Evolutionary conservation across 2,329 filamentous ascomycete genomes (phyloP).

Genomic region (Ascochyta lentis): DNA sequence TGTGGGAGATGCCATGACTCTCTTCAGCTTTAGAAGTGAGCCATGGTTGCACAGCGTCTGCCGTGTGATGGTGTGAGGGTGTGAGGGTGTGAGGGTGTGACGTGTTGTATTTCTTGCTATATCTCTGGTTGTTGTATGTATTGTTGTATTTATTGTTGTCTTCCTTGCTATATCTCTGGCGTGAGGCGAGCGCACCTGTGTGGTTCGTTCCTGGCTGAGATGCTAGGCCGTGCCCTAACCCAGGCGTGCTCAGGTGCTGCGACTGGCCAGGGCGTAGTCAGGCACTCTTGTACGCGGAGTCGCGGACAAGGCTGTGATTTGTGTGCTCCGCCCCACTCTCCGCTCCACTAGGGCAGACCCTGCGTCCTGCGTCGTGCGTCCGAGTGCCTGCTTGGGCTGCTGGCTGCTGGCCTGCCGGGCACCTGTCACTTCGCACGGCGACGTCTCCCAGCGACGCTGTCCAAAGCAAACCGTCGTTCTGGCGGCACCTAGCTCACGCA

Average conservation of each 20-base stretch:
- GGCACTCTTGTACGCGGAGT: neutral
- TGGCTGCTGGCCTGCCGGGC: neutral
- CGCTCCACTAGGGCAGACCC: conserved; percentile 14
- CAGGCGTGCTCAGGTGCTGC: too few relatives aligned
- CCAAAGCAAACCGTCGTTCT: conserved; percentile 4
- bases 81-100: too few relatives aligned
- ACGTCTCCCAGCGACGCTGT: conserved; percentile 6
- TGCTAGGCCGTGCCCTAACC: too few relatives aligned
- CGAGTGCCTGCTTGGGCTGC: neutral
- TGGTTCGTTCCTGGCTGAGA: too few relatives aligned
- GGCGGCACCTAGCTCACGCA: conserved; percentile 2
- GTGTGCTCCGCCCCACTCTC: conserved; percentile 2
- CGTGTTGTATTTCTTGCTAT: too few relatives aligned
- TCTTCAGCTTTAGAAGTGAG: too few relatives aligned
- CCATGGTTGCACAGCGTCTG: neutral
- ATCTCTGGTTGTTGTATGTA: too few relatives aligned
- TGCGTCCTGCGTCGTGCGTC: neutral
- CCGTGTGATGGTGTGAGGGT: neutral
- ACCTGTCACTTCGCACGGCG: conserved; percentile 9
- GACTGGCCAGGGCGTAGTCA: too few relatives aligned
- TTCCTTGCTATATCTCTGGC: too few relatives aligned
- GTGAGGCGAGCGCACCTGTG: too few relatives aligned
- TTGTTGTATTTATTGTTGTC: too few relatives aligned
- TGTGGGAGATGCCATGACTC: too few relatives aligned
- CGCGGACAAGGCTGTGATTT: conserved; percentile 2